phyloP scores from a whole-genome alignment of 768 basidiomycete species.

The Termitomyces sp. region DNA sequence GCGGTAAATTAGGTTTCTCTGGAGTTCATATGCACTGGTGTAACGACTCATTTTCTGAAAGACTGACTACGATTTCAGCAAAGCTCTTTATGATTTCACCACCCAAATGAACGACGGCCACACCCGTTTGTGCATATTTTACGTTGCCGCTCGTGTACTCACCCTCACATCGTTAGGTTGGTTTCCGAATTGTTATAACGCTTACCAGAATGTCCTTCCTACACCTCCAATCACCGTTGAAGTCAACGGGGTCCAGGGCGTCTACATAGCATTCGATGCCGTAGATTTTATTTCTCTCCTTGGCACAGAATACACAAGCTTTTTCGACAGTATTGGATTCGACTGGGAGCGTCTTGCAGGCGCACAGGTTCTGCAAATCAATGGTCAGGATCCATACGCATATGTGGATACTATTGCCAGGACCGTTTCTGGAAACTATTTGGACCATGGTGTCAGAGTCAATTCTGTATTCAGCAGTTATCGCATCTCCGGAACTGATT shows the following conservation, averaged over 20 bases:
- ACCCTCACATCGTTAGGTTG: conserved; percentile 31
- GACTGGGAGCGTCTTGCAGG: conserved; percentile 59
- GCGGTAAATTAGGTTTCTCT: conserved; percentile 23
- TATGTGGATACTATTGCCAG: conserved; percentile 53
- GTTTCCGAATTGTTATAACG: conserved; percentile 51
- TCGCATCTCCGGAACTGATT: conserved; percentile 36
- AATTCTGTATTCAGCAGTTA: conserved; percentile 61
- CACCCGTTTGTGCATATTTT: conserved; percentile 36
- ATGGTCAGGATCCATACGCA: conserved; percentile 44
- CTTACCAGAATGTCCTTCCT: conserved; percentile 50
- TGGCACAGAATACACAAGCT: conserved; percentile 38
- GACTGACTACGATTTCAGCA: conserved; percentile 66
- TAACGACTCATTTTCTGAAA: conserved; percentile 16
- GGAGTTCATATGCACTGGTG: neutral
- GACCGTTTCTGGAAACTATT: conserved; percentile 57
- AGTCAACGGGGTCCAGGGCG: conserved; percentile 36
- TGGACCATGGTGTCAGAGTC: conserved; percentile 58
- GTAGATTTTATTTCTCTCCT: conserved; percentile 44
- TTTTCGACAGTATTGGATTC: conserved; percentile 43
- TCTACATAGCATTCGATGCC: conserved; percentile 51
- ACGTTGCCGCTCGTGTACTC: neutral
- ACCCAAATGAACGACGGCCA: conserved; percentile 61
- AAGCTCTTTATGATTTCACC: conserved; percentile 48
- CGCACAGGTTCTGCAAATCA: conserved; percentile 48
- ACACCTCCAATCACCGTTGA: conserved; percentile 49